A percentile compares a stretch with the other conserved stretches of the same genome.
Evolutionary conservation across 202 grass and related monocot species (phyloP).

Genomic region (Setaria italica): DNA sequence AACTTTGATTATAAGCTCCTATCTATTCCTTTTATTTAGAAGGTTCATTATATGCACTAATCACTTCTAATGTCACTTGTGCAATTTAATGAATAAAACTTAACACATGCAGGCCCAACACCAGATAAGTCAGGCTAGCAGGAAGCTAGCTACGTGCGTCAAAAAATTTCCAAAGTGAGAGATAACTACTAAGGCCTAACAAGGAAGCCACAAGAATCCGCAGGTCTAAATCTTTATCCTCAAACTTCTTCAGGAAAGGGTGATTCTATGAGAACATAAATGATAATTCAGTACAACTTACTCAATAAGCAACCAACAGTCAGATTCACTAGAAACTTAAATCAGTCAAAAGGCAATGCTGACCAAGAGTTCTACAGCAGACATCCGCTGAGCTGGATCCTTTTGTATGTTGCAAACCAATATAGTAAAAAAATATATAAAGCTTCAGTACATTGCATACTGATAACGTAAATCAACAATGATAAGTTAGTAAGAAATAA

Average conservation of each 20-base stretch:
- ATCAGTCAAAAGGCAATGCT: conserved; percentile 49
- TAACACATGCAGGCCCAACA: too few relatives aligned
- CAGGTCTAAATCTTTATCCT: conserved; percentile 80
- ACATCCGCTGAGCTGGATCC: conserved; percentile 72
- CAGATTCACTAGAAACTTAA: background rate
- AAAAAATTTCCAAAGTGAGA: too few relatives aligned
- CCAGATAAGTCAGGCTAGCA: too few relatives aligned
- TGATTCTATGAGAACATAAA: conserved; percentile 61
- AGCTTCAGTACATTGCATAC: background rate
- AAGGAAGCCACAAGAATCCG: conserved; percentile 52
- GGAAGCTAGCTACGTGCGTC: too few relatives aligned
- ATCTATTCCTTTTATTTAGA: too few relatives aligned
- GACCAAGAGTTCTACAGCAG: conserved; percentile 93
- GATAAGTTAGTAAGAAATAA: background rate
- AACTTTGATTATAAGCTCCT: too few relatives aligned
- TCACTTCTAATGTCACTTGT: too few relatives aligned
- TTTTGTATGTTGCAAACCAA: conserved; percentile 75
- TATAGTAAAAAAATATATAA: conserved; percentile 7
- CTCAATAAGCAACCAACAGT: background rate
- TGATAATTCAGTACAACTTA: background rate
- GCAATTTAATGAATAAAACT: too few relatives aligned
- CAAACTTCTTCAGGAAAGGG: conserved; percentile 93
- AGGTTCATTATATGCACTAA: too few relatives aligned
- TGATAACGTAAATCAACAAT: background rate
- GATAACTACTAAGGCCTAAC: too few relatives aligned